Conservation (phyloP, 2,329 filamentous ascomycete species). For the Beauveria rudraprayagi region DNA sequence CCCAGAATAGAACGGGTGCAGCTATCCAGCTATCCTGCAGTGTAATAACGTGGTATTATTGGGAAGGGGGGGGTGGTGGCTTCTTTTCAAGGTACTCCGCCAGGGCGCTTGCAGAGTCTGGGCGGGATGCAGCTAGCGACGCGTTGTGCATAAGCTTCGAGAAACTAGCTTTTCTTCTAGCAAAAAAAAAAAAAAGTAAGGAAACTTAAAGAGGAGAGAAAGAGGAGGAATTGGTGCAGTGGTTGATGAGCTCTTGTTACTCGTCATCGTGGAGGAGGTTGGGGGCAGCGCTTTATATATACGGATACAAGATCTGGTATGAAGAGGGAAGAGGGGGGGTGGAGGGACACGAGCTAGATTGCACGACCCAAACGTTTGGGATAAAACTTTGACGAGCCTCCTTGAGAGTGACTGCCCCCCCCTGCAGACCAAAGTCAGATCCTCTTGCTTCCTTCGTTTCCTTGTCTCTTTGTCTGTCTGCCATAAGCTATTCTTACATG, state of each 20-base stretch:
- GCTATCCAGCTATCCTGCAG: not conserved
- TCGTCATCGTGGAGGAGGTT: too few relatives aligned
- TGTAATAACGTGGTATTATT: slow-evolving; percentile 4
- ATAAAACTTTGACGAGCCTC: not conserved
- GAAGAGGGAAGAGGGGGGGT: too few relatives aligned
- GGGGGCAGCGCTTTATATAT: too few relatives aligned
- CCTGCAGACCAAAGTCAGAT: too few relatives aligned
- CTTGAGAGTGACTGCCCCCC: too few relatives aligned
- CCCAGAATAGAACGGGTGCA: slow-evolving; percentile 8
- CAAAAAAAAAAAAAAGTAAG: not conserved
- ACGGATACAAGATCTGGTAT: too few relatives aligned
- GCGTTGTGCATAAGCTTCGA: not conserved
- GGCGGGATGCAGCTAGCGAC: not conserved
- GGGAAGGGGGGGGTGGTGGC: not conserved
- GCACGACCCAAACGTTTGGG: not conserved
- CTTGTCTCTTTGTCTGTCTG: too few relatives aligned
- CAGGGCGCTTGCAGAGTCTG: slow-evolving; percentile 9
- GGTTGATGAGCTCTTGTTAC: too few relatives aligned
- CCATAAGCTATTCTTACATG: too few relatives aligned
- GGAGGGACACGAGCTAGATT: too few relatives aligned
- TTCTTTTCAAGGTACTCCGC: not conserved
- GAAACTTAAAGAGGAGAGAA: not conserved
- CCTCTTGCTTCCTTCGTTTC: too few relatives aligned
- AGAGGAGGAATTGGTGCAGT: not conserved
- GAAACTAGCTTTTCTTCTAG: not conserved